Percentiles rank a stretch among this genome's conserved stretches.
phyloP scores from a whole-genome alignment of 1,284 basidiomycete genomes.

The Amylostereum areolatum region DNA sequence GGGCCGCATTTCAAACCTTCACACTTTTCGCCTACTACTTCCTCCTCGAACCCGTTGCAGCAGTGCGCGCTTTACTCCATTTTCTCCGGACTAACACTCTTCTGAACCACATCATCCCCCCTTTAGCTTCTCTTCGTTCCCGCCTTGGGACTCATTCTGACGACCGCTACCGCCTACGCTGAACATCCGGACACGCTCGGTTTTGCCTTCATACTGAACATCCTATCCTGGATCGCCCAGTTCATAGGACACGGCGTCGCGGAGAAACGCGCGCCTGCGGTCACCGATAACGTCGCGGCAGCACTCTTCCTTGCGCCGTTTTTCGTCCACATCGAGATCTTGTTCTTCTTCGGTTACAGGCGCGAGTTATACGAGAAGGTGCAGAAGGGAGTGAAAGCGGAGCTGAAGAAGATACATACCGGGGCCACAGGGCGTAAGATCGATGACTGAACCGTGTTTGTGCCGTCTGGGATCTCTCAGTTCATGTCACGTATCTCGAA shows the following conservation, averaged over 20 bases:
- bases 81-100: constrained; percentile 1
- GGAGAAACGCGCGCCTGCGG: constrained; percentile 79
- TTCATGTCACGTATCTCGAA: no score
- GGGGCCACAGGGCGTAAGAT: no score
- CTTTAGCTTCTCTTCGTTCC: constrained; percentile 63
- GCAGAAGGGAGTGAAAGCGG: no score
- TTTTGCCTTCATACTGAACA: constrained; percentile 47
- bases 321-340: constrained; percentile 85
- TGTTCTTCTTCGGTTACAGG: constrained; percentile 72
- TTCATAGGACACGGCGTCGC: constrained; percentile 81
- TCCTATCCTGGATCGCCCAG: constrained; percentile 74
- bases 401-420: no score
- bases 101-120: background rate
- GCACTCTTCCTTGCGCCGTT: constrained; percentile 88
- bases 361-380: constrained; percentile 68
- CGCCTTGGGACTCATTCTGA: constrained; percentile 44
- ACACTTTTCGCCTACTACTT: constrained; percentile 71
- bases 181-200: constrained; percentile 40
- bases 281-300: constrained; percentile 73
- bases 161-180: constrained; percentile 53
- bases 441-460: no score
- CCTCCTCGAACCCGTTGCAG: constrained; percentile 70
- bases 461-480: no score
- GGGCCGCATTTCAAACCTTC: constrained; percentile 47
- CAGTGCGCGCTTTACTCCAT: constrained; percentile 57